Evolutionary conservation across 495 filamentous ascomycete species (phyloP).

Genomic region (Xylaria longipes): DNA sequence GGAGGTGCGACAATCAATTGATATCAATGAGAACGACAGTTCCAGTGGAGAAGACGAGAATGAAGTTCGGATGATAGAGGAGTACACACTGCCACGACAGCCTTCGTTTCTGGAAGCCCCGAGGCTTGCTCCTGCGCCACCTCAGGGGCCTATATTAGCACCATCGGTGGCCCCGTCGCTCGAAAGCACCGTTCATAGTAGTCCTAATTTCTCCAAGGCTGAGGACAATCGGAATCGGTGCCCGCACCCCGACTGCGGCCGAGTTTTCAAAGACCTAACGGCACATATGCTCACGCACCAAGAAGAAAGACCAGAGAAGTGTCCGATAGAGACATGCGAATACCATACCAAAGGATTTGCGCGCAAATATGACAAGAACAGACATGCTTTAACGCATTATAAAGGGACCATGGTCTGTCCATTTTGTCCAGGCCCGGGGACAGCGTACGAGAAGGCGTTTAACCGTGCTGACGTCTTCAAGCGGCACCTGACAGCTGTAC

Average conservation of each 20-base stretch:
- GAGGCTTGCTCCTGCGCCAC: slow-evolving; percentile 51
- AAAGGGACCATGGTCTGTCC: slow-evolving; percentile 99
- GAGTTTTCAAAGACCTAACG: slow-evolving; percentile 90
- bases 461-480: slow-evolving; percentile 99
- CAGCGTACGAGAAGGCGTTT: slow-evolving; percentile 95
- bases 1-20: slow-evolving; percentile 64
- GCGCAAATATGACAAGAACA: slow-evolving; percentile 97
- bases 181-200: slow-evolving; percentile 41
- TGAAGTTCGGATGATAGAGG: slow-evolving; percentile 49
- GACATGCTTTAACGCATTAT: slow-evolving; percentile 97
- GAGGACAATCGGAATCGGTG: slow-evolving; percentile 58
- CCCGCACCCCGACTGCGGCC: slow-evolving; percentile 83
- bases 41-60: slow-evolving; percentile 56
- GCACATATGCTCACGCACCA: slow-evolving; percentile 98
- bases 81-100: slow-evolving; percentile 49
- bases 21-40: slow-evolving; percentile 53
- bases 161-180: slow-evolving; percentile 39
- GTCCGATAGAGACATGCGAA: slow-evolving; percentile 91
- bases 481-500: slow-evolving; percentile 91
- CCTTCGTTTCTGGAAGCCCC: slow-evolving; percentile 47
- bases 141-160: slow-evolving; percentile 38
- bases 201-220: slow-evolving; percentile 38
- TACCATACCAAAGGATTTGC: slow-evolving; percentile 97
- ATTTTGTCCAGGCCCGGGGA: slow-evolving; percentile 94
- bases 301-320: slow-evolving; percentile 93